Percentiles rank a stretch among this genome's conserved stretches.
Evolutionary conservation across 305 asterid genomes (phyloP).

Genomic region (Fraxinus dipetala): DNA sequence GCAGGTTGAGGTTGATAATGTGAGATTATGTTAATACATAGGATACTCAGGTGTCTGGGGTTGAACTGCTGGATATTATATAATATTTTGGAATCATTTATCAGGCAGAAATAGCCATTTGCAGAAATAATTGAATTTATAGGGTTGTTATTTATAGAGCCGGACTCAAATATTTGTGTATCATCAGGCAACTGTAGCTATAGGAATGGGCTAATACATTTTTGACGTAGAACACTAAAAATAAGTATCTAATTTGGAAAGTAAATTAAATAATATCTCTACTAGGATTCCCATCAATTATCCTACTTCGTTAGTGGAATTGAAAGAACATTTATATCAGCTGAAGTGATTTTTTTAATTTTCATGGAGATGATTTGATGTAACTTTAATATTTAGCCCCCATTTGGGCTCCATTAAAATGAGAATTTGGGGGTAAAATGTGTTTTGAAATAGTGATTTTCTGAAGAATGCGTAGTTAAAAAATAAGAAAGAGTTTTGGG

Average conservation of each 20-base stretch:
- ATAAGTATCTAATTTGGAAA: not conserved
- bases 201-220: not conserved
- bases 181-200: not conserved
- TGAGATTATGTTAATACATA: not conserved
- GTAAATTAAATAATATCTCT: not conserved
- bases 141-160: not conserved
- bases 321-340: not conserved
- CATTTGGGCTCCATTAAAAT: too few relatives aligned
- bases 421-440: too few relatives aligned
- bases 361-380: not conserved
- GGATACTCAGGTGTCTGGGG: not conserved
- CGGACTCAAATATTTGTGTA: not conserved
- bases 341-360: not conserved
- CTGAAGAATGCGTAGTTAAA: too few relatives aligned
- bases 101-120: not conserved
- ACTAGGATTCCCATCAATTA: not conserved
- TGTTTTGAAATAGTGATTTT: too few relatives aligned
- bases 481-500: too few relatives aligned
- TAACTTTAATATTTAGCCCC: not conserved
- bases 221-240: not conserved
- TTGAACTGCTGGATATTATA: not conserved
- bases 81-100: not conserved
- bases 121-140: not conserved
- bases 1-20: not conserved
- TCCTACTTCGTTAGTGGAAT: not conserved